These are phyloP conservation scores for Lasiodiplodia sp. DNA, from an alignment of 2,329 filamentous ascomycete genomes.

Conservation along the genomic window DNA sequence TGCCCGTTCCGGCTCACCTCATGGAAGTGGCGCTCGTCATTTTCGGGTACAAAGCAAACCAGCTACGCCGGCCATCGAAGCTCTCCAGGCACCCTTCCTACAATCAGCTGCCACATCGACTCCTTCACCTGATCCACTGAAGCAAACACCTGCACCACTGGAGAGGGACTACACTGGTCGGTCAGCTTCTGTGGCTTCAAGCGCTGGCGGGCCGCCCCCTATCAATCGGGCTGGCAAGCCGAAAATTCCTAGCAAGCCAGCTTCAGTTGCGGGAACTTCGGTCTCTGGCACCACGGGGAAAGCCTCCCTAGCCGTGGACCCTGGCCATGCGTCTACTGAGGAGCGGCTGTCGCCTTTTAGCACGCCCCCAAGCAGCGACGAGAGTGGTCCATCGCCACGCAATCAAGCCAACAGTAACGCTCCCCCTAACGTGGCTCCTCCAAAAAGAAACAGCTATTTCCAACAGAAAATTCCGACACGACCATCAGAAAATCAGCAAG, in stretches of 20 bases:
- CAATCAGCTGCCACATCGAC: slow-evolving; percentile 35
- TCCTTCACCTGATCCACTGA: slow-evolving; percentile 40
- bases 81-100: slow-evolving; percentile 45
- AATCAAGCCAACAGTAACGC: slow-evolving; percentile 22
- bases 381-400: slow-evolving; percentile 49
- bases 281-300: slow-evolving; percentile 35
- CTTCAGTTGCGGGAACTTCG: slow-evolving; percentile 34
- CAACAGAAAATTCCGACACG: slow-evolving; percentile 35
- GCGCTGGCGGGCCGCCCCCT: slow-evolving; percentile 66
- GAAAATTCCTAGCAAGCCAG: slow-evolving; percentile 62
- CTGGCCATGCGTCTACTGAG: slow-evolving; percentile 49
- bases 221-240: slow-evolving; percentile 84
- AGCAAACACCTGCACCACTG: slow-evolving; percentile 24
- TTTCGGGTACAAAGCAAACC: slow-evolving; percentile 50
- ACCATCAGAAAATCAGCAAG: slow-evolving; percentile 32
- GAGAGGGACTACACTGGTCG: slow-evolving; percentile 12
- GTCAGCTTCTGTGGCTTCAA: slow-evolving; percentile 38
- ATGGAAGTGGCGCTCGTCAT: slow-evolving; percentile 38
- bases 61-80: slow-evolving; percentile 51
- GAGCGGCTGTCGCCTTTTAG: slow-evolving; percentile 77
- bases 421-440: slow-evolving; percentile 29
- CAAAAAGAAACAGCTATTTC: slow-evolving; percentile 42
- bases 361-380: slow-evolving; percentile 80
- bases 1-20: slow-evolving; percentile 31
- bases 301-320: slow-evolving; percentile 47